Evolutionary conservation across 306 rosid genomes (phyloP), one percentile per base, ranked within the genome.

Genomic region (Potentilla sterilis): DNA sequence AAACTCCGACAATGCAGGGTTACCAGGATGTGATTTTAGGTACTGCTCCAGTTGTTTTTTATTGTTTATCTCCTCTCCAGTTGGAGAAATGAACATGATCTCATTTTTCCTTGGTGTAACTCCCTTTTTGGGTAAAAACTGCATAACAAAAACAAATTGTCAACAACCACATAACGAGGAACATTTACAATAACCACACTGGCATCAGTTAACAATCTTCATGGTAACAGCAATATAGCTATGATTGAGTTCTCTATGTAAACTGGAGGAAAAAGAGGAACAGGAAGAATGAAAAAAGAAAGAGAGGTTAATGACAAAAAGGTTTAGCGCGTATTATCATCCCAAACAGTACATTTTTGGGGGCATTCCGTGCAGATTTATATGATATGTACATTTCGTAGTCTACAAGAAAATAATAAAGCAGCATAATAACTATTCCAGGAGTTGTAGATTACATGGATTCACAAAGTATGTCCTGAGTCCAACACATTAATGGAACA

Each of bases 1-100:
- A 66, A 95, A 95, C 81, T 92, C 99, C 0, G 89, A 90, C 73
- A 88, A 37, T 3, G 80, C 80, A 22, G 97, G 96, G 69, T 88
- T 89, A 72, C 87, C 97, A 41, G 96, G 88, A 81, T 92, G 90
- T 24, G 81, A 83, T 80, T 92, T 95, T 16, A 92, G 88, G 82
- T 95, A 95, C 87, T 86, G 92, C 91, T 92, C 96, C 86, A 95
- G 74, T 72, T 90, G 97, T 67, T 83, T 90, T 35, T 74, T 81
- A 82, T 79, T 81, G 40, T 61, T 72, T 77, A 95, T 83, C 86
- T 95, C 97, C 76, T 89, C 99, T 59, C 99, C 99, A 5, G 91
- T 85, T 14, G 97, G 99, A 59, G 97, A 88, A 49, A 95, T 68
- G 74, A 92, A 95, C 32, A 84, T n/a, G 42, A 95, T 77, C 87